Evolutionary conservation across 192 early-diverging fungal species (phyloP), one percentile per base, ranked within the genome.

Genomic region (Coemansia sp.): DNA sequence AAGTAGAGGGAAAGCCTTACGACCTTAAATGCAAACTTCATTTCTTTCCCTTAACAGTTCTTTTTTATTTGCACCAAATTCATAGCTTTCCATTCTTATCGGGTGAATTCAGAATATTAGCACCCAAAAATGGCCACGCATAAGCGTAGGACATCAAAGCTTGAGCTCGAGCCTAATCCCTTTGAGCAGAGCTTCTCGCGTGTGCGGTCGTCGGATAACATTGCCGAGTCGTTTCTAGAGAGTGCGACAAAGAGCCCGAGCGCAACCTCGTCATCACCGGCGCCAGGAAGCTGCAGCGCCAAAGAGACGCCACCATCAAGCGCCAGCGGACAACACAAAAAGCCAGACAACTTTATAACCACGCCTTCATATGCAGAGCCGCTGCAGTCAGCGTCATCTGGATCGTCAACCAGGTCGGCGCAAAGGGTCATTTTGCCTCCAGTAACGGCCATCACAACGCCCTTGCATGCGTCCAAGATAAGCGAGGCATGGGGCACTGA

Each of bases 151-250:
- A 66, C 66, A 43, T 73, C 75, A 43, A 94, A 94, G 64, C 85
- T 94, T 26, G 88, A 92, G 62, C 81, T 88, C 58, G 94, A 96
- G 63, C 91, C 91, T 41, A 96, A 96, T 85, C 93, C 92, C 43
- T 96, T 96, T 67, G 94, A 94, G 64, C 85, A 90, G 69, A 92
- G 89, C 62, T 94, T 95, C 61, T 88, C 84, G 15, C 83, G 80
- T 15, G 66, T 81, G 33, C 66, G 68, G 36, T 51, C 69, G 51
- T 62, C 61, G 39, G 68, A 44, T 6, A 48, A 68, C 15, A 60
- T 66, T 60, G 24, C 51, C 30, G 16, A 38, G 57, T 60, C 63
- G 59, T 24, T 62, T 66, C 57, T 20, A 9, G 57, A 59, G 35
- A 15, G 57, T 34, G 8, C 5, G 14, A 18, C 35, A 34, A 35